Conservation (phyloP, 768 basidiomycete species). For the Serpula lacrymans region DNA sequence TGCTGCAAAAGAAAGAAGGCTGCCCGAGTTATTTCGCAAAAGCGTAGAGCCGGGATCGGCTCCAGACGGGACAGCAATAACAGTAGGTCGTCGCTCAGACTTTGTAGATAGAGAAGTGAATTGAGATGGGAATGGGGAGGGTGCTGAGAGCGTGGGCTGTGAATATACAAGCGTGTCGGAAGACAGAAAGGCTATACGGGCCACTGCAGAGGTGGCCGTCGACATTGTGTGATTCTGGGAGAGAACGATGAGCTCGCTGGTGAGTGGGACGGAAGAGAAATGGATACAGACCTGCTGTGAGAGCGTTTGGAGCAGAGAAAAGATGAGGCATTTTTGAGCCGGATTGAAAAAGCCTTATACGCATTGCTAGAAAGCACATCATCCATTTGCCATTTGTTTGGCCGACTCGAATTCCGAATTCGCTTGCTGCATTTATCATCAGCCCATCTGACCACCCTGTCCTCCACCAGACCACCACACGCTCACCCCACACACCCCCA, state of each 20-base stretch:
- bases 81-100: slow-evolving; percentile 36
- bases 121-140: slow-evolving; percentile 40
- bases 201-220: slow-evolving; percentile 38
- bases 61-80: slow-evolving; percentile 55
- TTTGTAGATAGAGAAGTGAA: slow-evolving; percentile 34
- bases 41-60: slow-evolving; percentile 63
- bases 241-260: background rate
- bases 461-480: too few species aligned
- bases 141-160: slow-evolving; percentile 37
- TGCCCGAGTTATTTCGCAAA: slow-evolving; percentile 38
- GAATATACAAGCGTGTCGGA: slow-evolving; percentile 67
- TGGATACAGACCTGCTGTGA: slow-evolving; percentile 10
- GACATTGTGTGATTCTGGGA: slow-evolving; percentile 18
- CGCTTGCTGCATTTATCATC: too few species aligned
- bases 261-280: background rate
- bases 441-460: too few species aligned
- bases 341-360: slow-evolving; percentile 11
- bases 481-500: too few species aligned
- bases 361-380: slow-evolving; percentile 16
- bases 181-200: slow-evolving; percentile 67
- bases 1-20: slow-evolving; percentile 61
- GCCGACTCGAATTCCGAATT: slow-evolving; percentile 15
- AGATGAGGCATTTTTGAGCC: background rate
- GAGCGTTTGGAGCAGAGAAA: slow-evolving; percentile 1
- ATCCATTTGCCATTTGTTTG: slow-evolving; percentile 16